phyloP scores from a whole-genome alignment of 2,329 filamentous ascomycete species.

The Fusarium sp. region DNA sequence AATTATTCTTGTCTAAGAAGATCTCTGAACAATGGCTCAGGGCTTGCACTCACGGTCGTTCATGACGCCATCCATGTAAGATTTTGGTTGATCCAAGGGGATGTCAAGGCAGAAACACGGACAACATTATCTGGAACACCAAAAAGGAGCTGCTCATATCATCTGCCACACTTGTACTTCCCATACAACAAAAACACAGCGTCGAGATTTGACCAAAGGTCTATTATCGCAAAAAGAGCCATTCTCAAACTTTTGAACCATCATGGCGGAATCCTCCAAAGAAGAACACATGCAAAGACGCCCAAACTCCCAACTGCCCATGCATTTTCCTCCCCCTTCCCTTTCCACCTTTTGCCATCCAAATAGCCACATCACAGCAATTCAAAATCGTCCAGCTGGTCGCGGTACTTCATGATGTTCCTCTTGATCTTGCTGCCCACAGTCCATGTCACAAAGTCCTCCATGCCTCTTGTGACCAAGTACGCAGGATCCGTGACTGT shows the following conservation, averaged over 20 bases:
- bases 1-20: background rate
- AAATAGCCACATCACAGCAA: slow-evolving; percentile 66
- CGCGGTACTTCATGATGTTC: slow-evolving; percentile 93
- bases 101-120: background rate
- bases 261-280: background rate
- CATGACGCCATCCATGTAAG: background rate
- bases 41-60: background rate
- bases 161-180: background rate
- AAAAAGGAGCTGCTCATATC: background rate
- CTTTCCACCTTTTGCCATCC: background rate
- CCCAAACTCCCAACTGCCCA: slow-evolving; percentile 37
- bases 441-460: slow-evolving; percentile 97
- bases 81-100: background rate
- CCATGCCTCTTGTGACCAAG: slow-evolving; percentile 86
- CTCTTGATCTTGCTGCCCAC: slow-evolving; percentile 97
- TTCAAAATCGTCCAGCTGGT: slow-evolving; percentile 96
- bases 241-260: background rate
- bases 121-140: background rate
- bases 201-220: background rate
- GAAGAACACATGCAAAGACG: slow-evolving; percentile 20
- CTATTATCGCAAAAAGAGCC: background rate
- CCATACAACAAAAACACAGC: background rate
- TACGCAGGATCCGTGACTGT: slow-evolving; percentile 91
- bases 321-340: background rate
- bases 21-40: background rate